Conservation (phyloP, 495 filamentous ascomycete genomes). For the Sphaerosporella brunnea region DNA sequence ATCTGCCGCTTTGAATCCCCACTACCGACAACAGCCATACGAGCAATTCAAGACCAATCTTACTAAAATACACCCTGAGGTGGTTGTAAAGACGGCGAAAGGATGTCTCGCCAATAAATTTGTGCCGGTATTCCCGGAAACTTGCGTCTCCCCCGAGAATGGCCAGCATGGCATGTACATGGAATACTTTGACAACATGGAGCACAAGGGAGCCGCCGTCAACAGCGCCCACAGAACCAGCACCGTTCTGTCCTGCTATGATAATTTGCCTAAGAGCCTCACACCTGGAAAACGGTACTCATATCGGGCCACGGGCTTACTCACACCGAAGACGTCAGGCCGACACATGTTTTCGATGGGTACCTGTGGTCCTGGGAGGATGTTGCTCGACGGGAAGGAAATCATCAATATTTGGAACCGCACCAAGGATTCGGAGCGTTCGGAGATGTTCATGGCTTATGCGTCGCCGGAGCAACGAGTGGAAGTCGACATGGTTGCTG, state of each 20-base stretch:
- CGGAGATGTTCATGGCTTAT: constrained; percentile 27
- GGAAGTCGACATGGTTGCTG: constrained; percentile 22
- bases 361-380: constrained; percentile 46
- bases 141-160: constrained; percentile 25
- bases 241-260: constrained; percentile 25
- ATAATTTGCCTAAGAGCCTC: constrained; percentile 24
- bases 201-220: constrained; percentile 12
- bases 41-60: constrained; percentile 22
- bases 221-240: constrained; percentile 22
- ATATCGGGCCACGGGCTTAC: constrained; percentile 23
- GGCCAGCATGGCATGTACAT: constrained; percentile 25
- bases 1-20: constrained; percentile 25
- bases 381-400: constrained; percentile 46
- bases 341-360: constrained; percentile 47
- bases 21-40: constrained; percentile 24
- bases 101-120: constrained; percentile 26
- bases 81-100: constrained; percentile 18
- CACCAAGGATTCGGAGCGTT: constrained; percentile 31
- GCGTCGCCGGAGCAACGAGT: constrained; percentile 22
- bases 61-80: constrained; percentile 12
- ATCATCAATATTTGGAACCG: constrained; percentile 56
- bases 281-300: constrained; percentile 24
- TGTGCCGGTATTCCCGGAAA: constrained; percentile 23
- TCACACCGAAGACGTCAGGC: constrained; percentile 28
- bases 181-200: constrained; percentile 25